phyloP scores from a whole-genome alignment of 208 protist genomes.

The Leishmania amazonensis region DNA sequence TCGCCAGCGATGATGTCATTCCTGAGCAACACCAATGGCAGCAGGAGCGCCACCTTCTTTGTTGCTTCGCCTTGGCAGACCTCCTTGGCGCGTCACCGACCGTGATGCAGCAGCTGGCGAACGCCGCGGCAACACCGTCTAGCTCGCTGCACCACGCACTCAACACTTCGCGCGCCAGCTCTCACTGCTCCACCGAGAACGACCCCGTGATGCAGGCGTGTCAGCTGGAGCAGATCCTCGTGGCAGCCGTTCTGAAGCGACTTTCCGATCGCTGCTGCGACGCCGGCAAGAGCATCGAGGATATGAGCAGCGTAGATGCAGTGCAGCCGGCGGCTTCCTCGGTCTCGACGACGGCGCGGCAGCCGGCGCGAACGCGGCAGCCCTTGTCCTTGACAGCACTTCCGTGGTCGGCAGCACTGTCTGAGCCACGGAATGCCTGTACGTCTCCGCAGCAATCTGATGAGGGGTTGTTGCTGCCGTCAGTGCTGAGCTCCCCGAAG shows the following conservation, averaged over 20 bases:
- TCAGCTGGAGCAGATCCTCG: background rate
- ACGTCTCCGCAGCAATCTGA: background rate
- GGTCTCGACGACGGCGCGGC: background rate
- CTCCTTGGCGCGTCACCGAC: constrained; percentile 10
- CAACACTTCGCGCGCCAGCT: background rate
- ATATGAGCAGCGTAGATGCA: no score
- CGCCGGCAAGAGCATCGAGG: background rate
- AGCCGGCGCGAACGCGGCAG: background rate
- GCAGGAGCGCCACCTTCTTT: constrained; percentile 10
- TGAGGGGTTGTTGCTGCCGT: background rate
- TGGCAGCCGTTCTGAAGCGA: background rate
- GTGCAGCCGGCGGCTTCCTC: background rate
- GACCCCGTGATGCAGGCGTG: background rate
- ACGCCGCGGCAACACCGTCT: background rate
- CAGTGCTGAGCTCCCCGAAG: constrained; percentile 4
- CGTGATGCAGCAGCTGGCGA: background rate
- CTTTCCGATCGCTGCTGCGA: background rate
- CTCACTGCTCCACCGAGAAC: background rate
- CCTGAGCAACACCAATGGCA: background rate
- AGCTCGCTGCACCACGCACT: background rate
- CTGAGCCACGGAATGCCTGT: background rate
- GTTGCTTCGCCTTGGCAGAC: constrained; percentile 26
- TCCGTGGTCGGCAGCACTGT: constrained; percentile 11
- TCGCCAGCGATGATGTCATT: background rate
- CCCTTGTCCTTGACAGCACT: constrained; percentile 4